phyloP scores from a whole-genome alignment of 2,329 filamentous ascomycete species.

The Paracamarosporium sp. region DNA sequence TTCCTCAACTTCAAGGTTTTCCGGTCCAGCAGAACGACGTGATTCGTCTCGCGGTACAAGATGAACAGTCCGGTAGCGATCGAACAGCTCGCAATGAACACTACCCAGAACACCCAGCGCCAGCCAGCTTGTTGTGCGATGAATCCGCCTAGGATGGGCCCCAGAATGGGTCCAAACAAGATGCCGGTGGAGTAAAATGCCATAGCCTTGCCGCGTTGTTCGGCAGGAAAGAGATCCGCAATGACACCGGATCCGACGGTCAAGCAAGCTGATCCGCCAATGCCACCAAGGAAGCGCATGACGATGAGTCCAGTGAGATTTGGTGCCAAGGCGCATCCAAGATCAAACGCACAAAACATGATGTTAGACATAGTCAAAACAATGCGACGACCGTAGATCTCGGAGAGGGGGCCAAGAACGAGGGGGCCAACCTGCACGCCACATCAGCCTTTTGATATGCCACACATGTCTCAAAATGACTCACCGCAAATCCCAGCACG shows the following conservation, averaged over 20 bases:
- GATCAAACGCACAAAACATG: slow-evolving; percentile 59
- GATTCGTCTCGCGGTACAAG: slow-evolving; percentile 57
- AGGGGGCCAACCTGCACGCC: slow-evolving; percentile 31
- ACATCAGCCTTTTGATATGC: background rate
- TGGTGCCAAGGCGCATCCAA: slow-evolving; percentile 49
- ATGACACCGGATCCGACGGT: slow-evolving; percentile 46
- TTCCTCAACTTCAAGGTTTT: slow-evolving; percentile 60
- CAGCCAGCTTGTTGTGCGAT: slow-evolving; percentile 43
- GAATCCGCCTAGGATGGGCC: slow-evolving; percentile 29
- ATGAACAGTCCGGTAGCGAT: slow-evolving; percentile 42
- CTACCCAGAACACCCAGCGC: slow-evolving; percentile 46
- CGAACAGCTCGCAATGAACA: slow-evolving; percentile 32
- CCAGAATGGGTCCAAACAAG: slow-evolving; percentile 38
- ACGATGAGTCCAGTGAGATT: slow-evolving; percentile 42
- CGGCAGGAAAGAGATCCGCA: slow-evolving; percentile 40
- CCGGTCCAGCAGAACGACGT: slow-evolving; percentile 59
- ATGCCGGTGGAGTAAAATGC: slow-evolving; percentile 39
- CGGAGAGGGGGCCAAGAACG: slow-evolving; percentile 41
- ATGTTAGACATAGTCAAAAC: slow-evolving; percentile 49
- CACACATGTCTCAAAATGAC: slow-evolving; percentile 1
- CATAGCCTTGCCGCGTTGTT: slow-evolving; percentile 41
- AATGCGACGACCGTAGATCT: slow-evolving; percentile 43
- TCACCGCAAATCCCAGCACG: slow-evolving; percentile 41
- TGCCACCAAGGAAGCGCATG: slow-evolving; percentile 42
- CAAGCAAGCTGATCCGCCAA: slow-evolving; percentile 39